These are phyloP conservation scores for Pseudophaeomoniella oleicola DNA, from an alignment of 2,329 filamentous ascomycete genomes.

Conservation along the genomic window DNA sequence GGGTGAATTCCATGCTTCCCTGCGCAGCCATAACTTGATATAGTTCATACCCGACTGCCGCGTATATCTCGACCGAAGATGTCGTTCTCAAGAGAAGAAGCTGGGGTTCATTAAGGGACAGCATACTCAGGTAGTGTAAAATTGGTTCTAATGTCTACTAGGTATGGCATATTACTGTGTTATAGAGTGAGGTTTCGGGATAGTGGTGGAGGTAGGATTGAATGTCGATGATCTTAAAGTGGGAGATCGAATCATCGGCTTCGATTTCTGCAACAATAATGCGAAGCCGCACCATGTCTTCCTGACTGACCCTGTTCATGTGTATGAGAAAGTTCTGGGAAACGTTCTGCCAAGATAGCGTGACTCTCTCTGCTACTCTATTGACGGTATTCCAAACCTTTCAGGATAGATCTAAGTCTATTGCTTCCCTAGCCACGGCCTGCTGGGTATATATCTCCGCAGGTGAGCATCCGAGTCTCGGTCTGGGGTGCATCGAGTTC, in stretches of 20 bases:
- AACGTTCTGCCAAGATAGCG: slow-evolving; percentile 31
- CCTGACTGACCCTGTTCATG: slow-evolving; percentile 35
- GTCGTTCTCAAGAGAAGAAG: too few relatives aligned
- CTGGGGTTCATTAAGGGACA: too few relatives aligned
- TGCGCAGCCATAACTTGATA: too few relatives aligned
- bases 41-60: too few relatives aligned
- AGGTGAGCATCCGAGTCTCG: slow-evolving; percentile 18
- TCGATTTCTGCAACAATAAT: slow-evolving; percentile 31
- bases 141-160: too few relatives aligned
- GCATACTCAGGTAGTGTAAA: too few relatives aligned
- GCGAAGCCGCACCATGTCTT: slow-evolving; percentile 43
- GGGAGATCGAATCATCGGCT: slow-evolving; percentile 43
- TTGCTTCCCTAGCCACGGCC: slow-evolving; percentile 44
- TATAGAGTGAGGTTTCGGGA: too few relatives aligned
- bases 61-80: too few relatives aligned
- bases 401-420: slow-evolving; percentile 36
- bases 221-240: slow-evolving; percentile 28
- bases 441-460: slow-evolving; percentile 19
- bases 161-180: too few relatives aligned
- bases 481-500: slow-evolving; percentile 22
- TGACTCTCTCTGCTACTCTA: slow-evolving; percentile 42
- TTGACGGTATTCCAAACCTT: slow-evolving; percentile 45
- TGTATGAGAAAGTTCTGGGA: slow-evolving; percentile 32
- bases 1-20: too few relatives aligned
- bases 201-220: slow-evolving; percentile 36